A percentile compares a stretch with the other conserved stretches of the same genome.
Evolutionary conservation across 805 yeast genomes (phyloP).

Genomic region (Metschnikowia reukaufii): DNA sequence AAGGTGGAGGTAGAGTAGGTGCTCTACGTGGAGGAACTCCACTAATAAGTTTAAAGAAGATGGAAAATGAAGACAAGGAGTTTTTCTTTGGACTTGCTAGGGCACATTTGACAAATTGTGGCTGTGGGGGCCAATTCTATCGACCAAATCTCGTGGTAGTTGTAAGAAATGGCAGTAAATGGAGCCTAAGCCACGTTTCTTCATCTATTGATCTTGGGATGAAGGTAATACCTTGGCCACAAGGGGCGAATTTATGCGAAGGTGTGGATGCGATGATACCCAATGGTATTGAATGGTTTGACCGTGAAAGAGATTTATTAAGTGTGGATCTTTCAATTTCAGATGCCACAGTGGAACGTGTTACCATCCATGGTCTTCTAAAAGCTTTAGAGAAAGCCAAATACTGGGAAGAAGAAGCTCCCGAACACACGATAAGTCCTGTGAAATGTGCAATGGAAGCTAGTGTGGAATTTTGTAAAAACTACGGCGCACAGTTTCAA

Average conservation of each 20-base stretch:
- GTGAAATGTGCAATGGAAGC: constrained; percentile 6
- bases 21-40: constrained; percentile 26
- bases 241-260: constrained; percentile 26
- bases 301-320: constrained; percentile 25
- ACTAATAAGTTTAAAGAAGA: constrained; percentile 13
- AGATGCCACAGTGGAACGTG: constrained; percentile 35
- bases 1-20: constrained; percentile 17
- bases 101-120: constrained; percentile 43
- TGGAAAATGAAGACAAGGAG: constrained; percentile 26
- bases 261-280: constrained; percentile 45
- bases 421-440: not conserved
- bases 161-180: constrained; percentile 26
- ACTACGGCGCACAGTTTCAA: not conserved
- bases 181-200: constrained; percentile 27
- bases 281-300: constrained; percentile 47
- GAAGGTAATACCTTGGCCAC: constrained; percentile 31
- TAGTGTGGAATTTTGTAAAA: constrained; percentile 5
- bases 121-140: constrained; percentile 45
- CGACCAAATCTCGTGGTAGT: constrained; percentile 45
- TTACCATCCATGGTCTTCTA: constrained; percentile 36
- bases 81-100: constrained; percentile 49
- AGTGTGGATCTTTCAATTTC: constrained; percentile 37
- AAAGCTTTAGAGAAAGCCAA: constrained; percentile 13
- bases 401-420: not conserved
- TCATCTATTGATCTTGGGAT: constrained; percentile 35